Percentiles rank a stretch among this genome's conserved stretches.
phyloP scores from a whole-genome alignment of 495 filamentous ascomycete species.

The Hypoxylon lienhwacheense region DNA sequence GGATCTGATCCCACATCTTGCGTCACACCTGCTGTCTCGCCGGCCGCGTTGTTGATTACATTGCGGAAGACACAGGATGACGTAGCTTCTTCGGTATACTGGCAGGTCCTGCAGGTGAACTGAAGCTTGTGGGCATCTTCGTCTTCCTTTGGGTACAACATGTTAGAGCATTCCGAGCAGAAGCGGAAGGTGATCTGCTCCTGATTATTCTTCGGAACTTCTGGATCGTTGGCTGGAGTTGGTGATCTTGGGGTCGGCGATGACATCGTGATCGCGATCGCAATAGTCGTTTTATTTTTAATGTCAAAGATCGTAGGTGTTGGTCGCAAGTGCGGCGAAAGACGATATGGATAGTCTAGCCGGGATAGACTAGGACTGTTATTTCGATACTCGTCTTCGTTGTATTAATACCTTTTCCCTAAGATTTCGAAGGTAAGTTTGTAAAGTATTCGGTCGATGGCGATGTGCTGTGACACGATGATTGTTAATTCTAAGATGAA shows the following conservation, averaged over 20 bases:
- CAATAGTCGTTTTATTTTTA: not conserved
- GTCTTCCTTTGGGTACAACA: constrained; percentile 97
- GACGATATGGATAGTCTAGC: not conserved
- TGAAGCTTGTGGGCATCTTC: constrained; percentile 54
- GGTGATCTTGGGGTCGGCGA: constrained; percentile 66
- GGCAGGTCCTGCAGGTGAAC: constrained; percentile 82
- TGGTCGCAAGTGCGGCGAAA: no score
- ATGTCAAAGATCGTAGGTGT: not conserved
- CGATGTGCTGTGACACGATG: no score
- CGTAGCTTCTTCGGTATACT: constrained; percentile 80
- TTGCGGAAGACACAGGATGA: constrained; percentile 91
- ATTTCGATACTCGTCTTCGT: no score
- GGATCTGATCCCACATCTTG: constrained; percentile 95
- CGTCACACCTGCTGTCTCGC: constrained; percentile 95
- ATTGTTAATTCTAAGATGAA: no score
- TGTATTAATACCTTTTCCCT: no score
- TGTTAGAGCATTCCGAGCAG: constrained; percentile 97
- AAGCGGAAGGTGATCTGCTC: constrained; percentile 94
- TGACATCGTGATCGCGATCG: constrained; percentile 47
- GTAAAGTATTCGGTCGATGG: no score
- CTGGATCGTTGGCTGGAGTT: constrained; percentile 55
- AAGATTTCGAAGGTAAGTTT: no score
- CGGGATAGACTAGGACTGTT: no score
- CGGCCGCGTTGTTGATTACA: constrained; percentile 81
- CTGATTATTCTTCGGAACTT: constrained; percentile 56